Conservation (phyloP, 169 alveolate species). For the Theileria luwenshuni region DNA sequence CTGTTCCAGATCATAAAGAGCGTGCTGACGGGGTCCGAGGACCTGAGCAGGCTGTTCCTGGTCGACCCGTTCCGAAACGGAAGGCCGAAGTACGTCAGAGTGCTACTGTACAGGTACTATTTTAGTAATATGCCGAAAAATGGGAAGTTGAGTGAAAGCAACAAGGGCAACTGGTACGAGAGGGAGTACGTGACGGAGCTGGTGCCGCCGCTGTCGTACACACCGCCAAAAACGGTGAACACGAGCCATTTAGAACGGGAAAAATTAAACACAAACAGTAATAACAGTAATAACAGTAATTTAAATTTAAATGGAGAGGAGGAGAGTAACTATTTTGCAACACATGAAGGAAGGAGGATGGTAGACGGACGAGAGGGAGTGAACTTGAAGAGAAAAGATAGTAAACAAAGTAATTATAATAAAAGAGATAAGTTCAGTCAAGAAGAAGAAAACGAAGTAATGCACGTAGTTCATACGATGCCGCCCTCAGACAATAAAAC, state of each 20-base stretch:
- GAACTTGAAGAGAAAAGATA: background rate
- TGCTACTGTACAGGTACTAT: constrained; percentile 40
- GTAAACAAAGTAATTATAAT: background rate
- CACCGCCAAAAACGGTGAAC: background rate
- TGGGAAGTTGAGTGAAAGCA: constrained; percentile 6
- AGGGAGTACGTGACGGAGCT: constrained; percentile 18
- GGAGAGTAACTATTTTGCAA: no score
- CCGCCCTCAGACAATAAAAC: constrained; percentile 39
- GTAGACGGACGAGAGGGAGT: no score
- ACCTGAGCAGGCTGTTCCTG: constrained; percentile 11
- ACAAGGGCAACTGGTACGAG: constrained; percentile 22
- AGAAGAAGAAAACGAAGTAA: background rate
- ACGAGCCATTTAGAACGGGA: background rate
- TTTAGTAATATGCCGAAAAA: background rate
- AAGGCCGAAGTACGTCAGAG: constrained; percentile 59
- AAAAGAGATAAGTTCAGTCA: background rate
- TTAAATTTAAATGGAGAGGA: no score
- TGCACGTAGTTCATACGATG: constrained; percentile 45
- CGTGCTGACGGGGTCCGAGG: constrained; percentile 28
- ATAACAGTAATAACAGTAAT: no score
- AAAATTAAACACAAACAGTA: background rate
- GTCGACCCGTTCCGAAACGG: constrained; percentile 40
- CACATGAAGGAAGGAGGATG: no score
- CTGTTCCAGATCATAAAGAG: constrained; percentile 20
- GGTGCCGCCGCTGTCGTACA: constrained; percentile 38